phyloP scores from a whole-genome alignment of 306 rosid species.

The Castanopsis chinensis region DNA sequence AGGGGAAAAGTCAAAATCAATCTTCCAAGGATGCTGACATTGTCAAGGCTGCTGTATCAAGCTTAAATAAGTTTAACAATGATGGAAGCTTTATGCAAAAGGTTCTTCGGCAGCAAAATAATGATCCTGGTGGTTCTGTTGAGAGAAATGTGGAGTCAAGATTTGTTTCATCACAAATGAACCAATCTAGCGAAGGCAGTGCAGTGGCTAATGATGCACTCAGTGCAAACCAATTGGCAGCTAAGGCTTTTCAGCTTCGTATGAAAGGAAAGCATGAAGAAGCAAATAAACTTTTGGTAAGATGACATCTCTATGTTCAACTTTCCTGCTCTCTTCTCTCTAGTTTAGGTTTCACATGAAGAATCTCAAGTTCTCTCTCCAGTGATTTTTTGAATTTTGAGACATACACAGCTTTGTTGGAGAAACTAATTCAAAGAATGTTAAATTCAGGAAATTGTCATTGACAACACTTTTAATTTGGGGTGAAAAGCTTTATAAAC shows the following conservation, averaged over 20 bases:
- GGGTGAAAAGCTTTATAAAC: background rate
- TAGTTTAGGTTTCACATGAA: background rate
- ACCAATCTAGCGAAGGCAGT: constrained; percentile 32
- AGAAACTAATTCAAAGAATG: background rate
- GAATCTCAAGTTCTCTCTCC: background rate
- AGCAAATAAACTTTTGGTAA: constrained; percentile 79
- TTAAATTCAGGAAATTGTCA: background rate
- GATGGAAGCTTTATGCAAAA: constrained; percentile 71
- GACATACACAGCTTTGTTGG: background rate
- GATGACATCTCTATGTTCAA: background rate
- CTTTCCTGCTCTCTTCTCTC: background rate
- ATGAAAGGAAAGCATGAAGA: constrained; percentile 89
- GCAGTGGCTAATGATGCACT: constrained; percentile 37
- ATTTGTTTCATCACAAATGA: constrained; percentile 27
- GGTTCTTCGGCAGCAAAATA: constrained; percentile 33
- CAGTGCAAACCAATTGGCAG: constrained; percentile 92
- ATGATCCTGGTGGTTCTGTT: constrained; percentile 33
- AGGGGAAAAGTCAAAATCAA: constrained; percentile 40
- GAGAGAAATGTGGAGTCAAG: constrained; percentile 33
- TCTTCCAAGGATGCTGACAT: constrained; percentile 50
- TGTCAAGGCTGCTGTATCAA: constrained; percentile 67
- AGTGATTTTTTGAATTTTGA: background rate
- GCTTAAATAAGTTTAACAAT: constrained; percentile 64
- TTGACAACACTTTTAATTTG: background rate
- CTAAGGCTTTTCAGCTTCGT: constrained; percentile 93